Evolutionary conservation across 768 basidiomycete genomes (phyloP).

Genomic region (Suillus spraguei): DNA sequence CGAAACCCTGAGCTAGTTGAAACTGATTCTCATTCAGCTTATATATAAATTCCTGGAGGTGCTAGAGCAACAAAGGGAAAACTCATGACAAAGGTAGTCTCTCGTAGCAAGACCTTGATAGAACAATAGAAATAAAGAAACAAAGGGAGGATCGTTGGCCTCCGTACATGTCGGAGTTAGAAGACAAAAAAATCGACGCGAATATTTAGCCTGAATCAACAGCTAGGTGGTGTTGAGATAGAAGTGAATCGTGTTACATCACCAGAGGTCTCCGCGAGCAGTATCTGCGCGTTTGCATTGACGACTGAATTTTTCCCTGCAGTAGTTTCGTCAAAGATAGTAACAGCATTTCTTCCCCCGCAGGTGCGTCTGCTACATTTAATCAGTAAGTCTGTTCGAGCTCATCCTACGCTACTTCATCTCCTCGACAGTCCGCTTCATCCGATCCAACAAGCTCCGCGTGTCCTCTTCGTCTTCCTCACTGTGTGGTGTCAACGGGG

Average conservation of each 20-base stretch:
- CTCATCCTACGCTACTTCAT: too few relatives aligned
- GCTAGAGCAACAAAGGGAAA: neutral
- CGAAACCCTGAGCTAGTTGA: neutral
- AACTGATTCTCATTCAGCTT: neutral
- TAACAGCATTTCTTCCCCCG: too few relatives aligned
- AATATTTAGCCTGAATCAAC: too few relatives aligned
- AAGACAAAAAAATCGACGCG: neutral
- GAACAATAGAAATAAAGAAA: neutral
- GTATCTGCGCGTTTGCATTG: too few relatives aligned
- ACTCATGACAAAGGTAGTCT: neutral
- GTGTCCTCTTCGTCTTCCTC: conserved; percentile 37
- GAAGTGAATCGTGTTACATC: too few relatives aligned
- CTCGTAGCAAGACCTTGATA: neutral
- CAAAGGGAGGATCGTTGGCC: neutral
- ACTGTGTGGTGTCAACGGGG: too few relatives aligned
- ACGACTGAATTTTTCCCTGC: too few relatives aligned
- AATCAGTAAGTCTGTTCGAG: too few relatives aligned
- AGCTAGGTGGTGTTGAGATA: too few relatives aligned
- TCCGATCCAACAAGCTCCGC: conserved; percentile 35
- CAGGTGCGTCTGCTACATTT: too few relatives aligned
- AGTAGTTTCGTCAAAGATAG: too few relatives aligned
- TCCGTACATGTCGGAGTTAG: neutral
- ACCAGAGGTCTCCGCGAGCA: too few relatives aligned
- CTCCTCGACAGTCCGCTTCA: conserved; percentile 39
- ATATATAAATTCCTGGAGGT: neutral